A percentile compares a stretch with the other conserved stretches of the same genome.
These are phyloP conservation scores for Malassezia pachydermatis DNA, from an alignment of 1,284 basidiomycete species.

Conservation along the genomic window DNA sequence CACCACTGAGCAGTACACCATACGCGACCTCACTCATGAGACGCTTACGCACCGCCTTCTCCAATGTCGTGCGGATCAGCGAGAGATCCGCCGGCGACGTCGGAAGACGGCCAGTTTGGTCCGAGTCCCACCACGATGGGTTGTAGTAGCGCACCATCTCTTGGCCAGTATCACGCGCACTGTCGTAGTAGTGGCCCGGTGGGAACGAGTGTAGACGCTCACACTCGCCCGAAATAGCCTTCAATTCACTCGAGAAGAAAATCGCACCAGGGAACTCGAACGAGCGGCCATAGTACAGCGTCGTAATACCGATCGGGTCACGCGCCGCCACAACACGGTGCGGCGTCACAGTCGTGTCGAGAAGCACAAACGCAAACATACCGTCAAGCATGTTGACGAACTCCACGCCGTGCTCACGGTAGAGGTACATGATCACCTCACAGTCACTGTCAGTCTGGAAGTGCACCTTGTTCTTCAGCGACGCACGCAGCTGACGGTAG, in stretches of 20 bases:
- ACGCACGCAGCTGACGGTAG: constrained; percentile 70
- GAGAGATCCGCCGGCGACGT: constrained; percentile 61
- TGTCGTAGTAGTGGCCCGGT: constrained; percentile 69
- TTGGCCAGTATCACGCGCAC: constrained; percentile 35
- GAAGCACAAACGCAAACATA: constrained; percentile 95
- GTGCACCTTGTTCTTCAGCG: constrained; percentile 57
- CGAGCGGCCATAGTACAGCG: constrained; percentile 89
- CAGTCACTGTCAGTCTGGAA: constrained; percentile 99
- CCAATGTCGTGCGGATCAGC: constrained; percentile 59
- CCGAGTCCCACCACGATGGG: constrained; percentile 48
- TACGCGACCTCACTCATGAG: constrained; percentile 99
- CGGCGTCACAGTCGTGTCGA: constrained; percentile 83
- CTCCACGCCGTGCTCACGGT: constrained; percentile 47
- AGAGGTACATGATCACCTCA: constrained; percentile 72
- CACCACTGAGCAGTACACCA: constrained; percentile 88
- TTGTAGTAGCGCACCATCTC: constrained; percentile 48
- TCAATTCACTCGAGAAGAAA: constrained; percentile 94
- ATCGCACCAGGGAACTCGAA: constrained; percentile 71
- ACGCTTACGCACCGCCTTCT: constrained; percentile 85
- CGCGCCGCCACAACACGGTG: constrained; percentile 85
- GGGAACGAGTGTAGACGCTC: constrained; percentile 92
- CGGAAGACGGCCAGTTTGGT: constrained; percentile 57
- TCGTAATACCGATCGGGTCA: constrained; percentile 96
- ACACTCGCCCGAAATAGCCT: constrained; percentile 82
- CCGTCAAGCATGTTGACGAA: constrained; percentile 64